Percentiles rank a stretch among this genome's conserved stretches.
These are phyloP conservation scores for Raphanus hybrid DNA, from an alignment of 441 rosid genomes.

Conservation along the genomic window DNA sequence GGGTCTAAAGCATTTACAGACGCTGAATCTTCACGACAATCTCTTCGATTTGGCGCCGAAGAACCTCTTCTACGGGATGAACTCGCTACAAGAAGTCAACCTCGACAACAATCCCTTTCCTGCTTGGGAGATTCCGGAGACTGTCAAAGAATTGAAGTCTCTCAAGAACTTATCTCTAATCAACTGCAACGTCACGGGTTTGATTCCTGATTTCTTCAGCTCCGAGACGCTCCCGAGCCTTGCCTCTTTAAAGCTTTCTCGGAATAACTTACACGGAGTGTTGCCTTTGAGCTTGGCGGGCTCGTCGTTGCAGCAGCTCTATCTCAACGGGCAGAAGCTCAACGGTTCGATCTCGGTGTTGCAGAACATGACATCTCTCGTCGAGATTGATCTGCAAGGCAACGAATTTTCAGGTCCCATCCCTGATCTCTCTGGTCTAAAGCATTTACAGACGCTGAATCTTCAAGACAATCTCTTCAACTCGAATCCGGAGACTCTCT, in stretches of 20 bases:
- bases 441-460: no score
- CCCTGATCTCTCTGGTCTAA: slow-evolving; percentile 31
- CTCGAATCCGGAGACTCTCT: no score
- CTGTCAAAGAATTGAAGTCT: slow-evolving; percentile 51
- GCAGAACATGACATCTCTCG: slow-evolving; percentile 49
- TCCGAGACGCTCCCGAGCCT: slow-evolving; percentile 48
- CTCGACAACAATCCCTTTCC: slow-evolving; percentile 58
- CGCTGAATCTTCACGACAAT: slow-evolving; percentile 54
- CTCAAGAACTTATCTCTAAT: slow-evolving; percentile 65
- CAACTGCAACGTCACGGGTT: slow-evolving; percentile 55
- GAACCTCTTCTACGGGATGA: slow-evolving; percentile 66
- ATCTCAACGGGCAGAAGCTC: slow-evolving; percentile 19
- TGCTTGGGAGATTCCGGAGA: slow-evolving; percentile 62
- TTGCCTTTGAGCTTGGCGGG: slow-evolving; percentile 55
- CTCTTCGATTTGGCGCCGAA: slow-evolving; percentile 54
- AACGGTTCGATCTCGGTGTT: slow-evolving; percentile 54
- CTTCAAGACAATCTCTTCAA: no score
- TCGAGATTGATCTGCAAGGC: slow-evolving; percentile 53
- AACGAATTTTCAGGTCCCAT: slow-evolving; percentile 66
- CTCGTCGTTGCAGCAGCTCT: slow-evolving; percentile 49
- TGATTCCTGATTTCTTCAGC: slow-evolving; percentile 59
- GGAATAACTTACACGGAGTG: slow-evolving; percentile 60
- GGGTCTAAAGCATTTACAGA: slow-evolving; percentile 54
- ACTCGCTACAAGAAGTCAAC: slow-evolving; percentile 43
- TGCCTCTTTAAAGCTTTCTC: slow-evolving; percentile 54